phyloP scores from a whole-genome alignment of 2,329 filamentous ascomycete species.

The Verticillium longisporum region DNA sequence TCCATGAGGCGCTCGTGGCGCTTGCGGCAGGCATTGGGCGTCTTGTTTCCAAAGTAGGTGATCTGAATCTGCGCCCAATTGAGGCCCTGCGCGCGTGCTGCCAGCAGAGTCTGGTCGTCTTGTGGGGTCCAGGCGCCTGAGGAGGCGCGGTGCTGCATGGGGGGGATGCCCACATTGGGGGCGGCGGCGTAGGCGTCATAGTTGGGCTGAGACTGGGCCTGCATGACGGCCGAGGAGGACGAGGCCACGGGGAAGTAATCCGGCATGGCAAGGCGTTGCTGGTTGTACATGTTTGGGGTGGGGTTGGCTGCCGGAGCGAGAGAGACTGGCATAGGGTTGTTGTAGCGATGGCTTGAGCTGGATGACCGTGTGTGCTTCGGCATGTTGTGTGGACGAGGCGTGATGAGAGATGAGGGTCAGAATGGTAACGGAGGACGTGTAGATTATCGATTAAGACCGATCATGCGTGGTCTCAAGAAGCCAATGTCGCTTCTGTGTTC shows the following conservation, averaged over 20 bases:
- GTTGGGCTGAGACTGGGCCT: slow-evolving; percentile 18
- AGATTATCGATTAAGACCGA: slow-evolving; percentile 11
- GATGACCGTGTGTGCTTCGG: slow-evolving; percentile 36
- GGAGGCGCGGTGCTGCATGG: slow-evolving; percentile 44
- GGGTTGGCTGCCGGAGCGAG: slow-evolving; percentile 29
- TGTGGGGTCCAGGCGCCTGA: slow-evolving; percentile 65
- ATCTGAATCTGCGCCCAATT: slow-evolving; percentile 80
- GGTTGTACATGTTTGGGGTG: slow-evolving; percentile 30
- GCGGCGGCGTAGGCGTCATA: slow-evolving; percentile 33
- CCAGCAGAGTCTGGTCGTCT: slow-evolving; percentile 68
- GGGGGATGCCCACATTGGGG: slow-evolving; percentile 24
- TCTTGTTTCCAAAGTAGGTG: slow-evolving; percentile 71
- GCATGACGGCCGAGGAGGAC: slow-evolving; percentile 24
- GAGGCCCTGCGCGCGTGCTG: slow-evolving; percentile 65
- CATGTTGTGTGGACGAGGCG: slow-evolving; percentile 26
- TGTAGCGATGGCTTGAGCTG: slow-evolving; percentile 27
- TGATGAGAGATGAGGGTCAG: slow-evolving; percentile 8
- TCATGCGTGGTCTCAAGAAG: background rate
- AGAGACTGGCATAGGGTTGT: slow-evolving; percentile 29
- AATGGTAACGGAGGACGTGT: slow-evolving; percentile 6
- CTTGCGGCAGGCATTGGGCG: slow-evolving; percentile 80
- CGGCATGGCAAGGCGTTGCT: slow-evolving; percentile 31
- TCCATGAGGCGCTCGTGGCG: slow-evolving; percentile 81
- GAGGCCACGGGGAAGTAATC: slow-evolving; percentile 32
- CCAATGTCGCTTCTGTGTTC: slow-evolving; percentile 4